Evolutionary conservation across 2,329 filamentous ascomycete species (phyloP).

Genomic region (Leptographium galeiforme): DNA sequence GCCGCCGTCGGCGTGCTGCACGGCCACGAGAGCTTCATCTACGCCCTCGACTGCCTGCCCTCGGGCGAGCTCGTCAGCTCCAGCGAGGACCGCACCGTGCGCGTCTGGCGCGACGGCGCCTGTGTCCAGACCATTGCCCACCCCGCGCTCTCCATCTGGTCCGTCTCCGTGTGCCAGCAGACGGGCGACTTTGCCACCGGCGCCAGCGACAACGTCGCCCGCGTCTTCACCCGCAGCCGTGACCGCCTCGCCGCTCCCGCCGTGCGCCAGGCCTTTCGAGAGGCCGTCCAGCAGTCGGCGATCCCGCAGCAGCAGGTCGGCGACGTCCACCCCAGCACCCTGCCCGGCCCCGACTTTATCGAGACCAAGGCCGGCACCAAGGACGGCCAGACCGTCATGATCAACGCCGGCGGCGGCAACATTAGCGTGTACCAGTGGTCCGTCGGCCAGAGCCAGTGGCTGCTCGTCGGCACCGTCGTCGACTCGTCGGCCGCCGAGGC

Average conservation of each 20-base stretch:
- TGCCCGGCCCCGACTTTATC: slow-evolving; percentile 81
- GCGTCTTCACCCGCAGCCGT: slow-evolving; percentile 65
- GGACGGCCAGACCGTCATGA: slow-evolving; percentile 91
- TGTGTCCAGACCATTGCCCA: slow-evolving; percentile 95
- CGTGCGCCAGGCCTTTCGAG: slow-evolving; percentile 61
- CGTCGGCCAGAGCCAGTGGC: slow-evolving; percentile 53
- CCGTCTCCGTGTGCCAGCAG: slow-evolving; percentile 66
- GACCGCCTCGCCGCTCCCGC: slow-evolving; percentile 58
- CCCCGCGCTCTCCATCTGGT: slow-evolving; percentile 93
- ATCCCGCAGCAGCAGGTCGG: slow-evolving; percentile 78
- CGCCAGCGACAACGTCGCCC: slow-evolving; percentile 73
- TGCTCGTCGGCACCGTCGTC: slow-evolving; percentile 87
- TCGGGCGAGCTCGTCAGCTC: slow-evolving; percentile 82
- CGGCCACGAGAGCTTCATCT: slow-evolving; percentile 92
- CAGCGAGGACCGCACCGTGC: slow-evolving; percentile 85
- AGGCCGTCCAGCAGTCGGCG: slow-evolving; percentile 66
- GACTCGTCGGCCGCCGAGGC: slow-evolving; percentile 27
- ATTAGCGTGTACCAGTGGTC: slow-evolving; percentile 88
- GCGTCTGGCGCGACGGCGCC: slow-evolving; percentile 70
- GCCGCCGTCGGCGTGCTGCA: slow-evolving; percentile 62
- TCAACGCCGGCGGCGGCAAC: slow-evolving; percentile 66
- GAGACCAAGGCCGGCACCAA: slow-evolving; percentile 76
- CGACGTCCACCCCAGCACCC: slow-evolving; percentile 73
- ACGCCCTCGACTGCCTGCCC: slow-evolving; percentile 64
- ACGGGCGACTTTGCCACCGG: slow-evolving; percentile 91